Evolutionary conservation across 257 asterid species (phyloP), one percentile per base, ranked within the genome.

Genomic region (Nicotiana noctiflora): DNA sequence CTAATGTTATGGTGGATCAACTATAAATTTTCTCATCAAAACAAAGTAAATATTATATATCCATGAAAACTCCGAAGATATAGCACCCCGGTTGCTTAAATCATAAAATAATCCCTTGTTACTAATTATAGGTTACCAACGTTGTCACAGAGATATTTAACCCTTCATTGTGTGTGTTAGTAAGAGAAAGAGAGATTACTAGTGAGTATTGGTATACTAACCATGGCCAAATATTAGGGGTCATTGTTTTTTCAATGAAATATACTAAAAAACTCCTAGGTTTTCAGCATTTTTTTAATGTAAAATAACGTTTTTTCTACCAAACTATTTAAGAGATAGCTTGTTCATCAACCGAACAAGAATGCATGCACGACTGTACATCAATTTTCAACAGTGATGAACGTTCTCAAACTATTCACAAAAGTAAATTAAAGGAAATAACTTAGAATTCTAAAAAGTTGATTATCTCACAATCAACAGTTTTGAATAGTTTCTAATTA

Each of bases 121-220:
- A 68, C 77, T 70, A 70, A 44, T 40, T 70, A 21, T 70, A 70
- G 77, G 77, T 44, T 70, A 44, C 77, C 77, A 70, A 70, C 77
- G 12, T 40, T 68, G 31, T 0, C 74, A 7, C 7, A 19, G 23
- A 37, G 57, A 40, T 70, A 70, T 70, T 40, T 37, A 37, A 37
- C 12, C 21, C 77, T 40, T 40, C 46, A 70, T 18, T 11, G 0
- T 18, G 21, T 19, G 19, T 37, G 18, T 67, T n/a, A 18, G 53
- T 0, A 2, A 66, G 27, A 66, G 4, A 34, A 8, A 29, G 14
- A 27, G 72, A 63, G 3, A 40, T 40, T 68, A 19, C 5, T 19
- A 11, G 77, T 68, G 57, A 70, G 57, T n/a, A 40, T 40, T 70
- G 34, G 77, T 70, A 70, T 29, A 70, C 77, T 70, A 70, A 70